Evolutionary conservation across 2,329 filamentous ascomycete genomes (phyloP), one percentile per base, ranked within the genome.

Genomic region (Cytospora leucostoma): DNA sequence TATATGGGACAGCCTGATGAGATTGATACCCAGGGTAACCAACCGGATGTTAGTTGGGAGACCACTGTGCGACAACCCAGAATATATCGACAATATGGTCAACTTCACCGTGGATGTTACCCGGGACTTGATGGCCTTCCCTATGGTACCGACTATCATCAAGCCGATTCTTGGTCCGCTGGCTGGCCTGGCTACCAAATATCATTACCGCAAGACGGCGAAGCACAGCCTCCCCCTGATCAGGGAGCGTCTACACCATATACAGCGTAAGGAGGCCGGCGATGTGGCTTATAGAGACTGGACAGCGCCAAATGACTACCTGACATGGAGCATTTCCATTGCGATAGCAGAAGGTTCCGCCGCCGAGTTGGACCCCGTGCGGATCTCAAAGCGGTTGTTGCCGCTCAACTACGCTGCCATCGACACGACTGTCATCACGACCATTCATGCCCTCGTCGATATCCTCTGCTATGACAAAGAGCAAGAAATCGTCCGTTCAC

Each of bases 341-440:
- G 84, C 84, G 17, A 72, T 72, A 38, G 73, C 74, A 0, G 83
- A 85, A 59, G 74, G 74, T 7, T 74, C 74, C 4, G 3, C 60
- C 0, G 68, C 70, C 10, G 82, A 86, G 62, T 75, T 84, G 27
- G 72, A 80, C 32, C 77, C 83, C 0, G 69, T 74, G 3, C 76
- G 77, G 50, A 78, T 87, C 17, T 80, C 82, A 2, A 78, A 81
- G 65, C 76, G 81, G 15, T 71, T 87, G 6, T 73, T 87, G 40
- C 81, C 83, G 0, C 74, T 87, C 51, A 81, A 86, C 69, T 86
- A 87, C 64, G 84, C 83, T 3, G 80, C 83, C 19, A 84, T 86
- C 33, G 84, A 87, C 71, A 87, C 84, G 1, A 85, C 84, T 0
- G 77, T 80, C 7, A 68, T 85, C 13, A 84, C 83, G 0, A 78